A percentile compares a stretch with the other conserved stretches of the same genome.
Evolutionary conservation across 768 basidiomycete species (phyloP).

Genomic region (Lentinus brumalis): DNA sequence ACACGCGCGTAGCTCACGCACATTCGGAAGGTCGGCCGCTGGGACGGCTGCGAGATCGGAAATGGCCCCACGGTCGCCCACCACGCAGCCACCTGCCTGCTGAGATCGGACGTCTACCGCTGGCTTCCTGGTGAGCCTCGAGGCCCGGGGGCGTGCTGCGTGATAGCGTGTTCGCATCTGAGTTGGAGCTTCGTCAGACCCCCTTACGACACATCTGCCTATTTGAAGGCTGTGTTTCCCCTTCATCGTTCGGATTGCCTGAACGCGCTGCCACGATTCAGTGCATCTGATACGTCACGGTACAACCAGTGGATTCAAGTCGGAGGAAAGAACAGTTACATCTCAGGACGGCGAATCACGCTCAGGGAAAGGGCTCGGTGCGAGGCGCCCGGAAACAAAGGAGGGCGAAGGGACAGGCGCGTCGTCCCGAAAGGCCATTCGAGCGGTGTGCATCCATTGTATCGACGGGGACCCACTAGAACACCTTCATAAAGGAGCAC

Average conservation of each 20-base stretch:
- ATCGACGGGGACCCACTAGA: conserved; percentile 4
- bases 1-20: too few relatives aligned
- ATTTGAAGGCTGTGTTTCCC: neutral
- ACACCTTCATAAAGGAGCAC: conserved; percentile 19
- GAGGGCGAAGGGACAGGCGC: neutral
- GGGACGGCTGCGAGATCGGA: neutral
- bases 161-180: conserved; percentile 13
- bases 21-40: neutral
- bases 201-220: neutral
- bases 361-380: neutral
- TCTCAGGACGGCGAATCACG: neutral
- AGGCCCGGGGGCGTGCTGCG: conserved; percentile 14
- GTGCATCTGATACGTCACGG: conserved; percentile 1
- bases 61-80: conserved; percentile 5
- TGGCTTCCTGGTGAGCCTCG: conserved; percentile 7
- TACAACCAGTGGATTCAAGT: neutral
- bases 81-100: conserved; percentile 17
- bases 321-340: neutral
- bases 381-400: neutral
- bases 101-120: neutral
- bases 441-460: neutral
- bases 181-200: neutral
- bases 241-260: neutral
- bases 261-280: neutral
- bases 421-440: neutral